These are phyloP conservation scores for Phellopilus nigrolimitatus DNA, from an alignment of 1,284 basidiomycete genomes.

Conservation along the genomic window DNA sequence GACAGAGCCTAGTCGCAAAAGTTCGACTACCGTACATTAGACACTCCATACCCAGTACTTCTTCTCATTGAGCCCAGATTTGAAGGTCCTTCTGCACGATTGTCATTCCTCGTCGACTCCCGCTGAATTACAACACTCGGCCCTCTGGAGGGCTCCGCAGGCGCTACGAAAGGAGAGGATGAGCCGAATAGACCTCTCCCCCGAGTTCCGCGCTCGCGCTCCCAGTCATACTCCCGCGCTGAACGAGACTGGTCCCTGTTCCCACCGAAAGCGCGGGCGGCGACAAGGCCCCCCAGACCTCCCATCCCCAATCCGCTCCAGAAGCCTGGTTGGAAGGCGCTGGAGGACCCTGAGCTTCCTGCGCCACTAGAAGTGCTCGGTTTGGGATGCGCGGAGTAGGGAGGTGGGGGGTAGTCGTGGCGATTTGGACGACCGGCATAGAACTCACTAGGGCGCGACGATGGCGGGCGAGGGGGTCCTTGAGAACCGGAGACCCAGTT, in stretches of 20 bases:
- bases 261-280: constrained; percentile 3
- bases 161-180: neutral
- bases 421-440: constrained; percentile 4
- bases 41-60: constrained; percentile 17
- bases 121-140: neutral
- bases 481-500: neutral
- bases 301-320: constrained; percentile 17
- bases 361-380: neutral
- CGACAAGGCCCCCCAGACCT: constrained; percentile 9
- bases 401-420: constrained; percentile 10
- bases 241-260: neutral
- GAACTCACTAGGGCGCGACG: neutral
- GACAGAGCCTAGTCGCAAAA: too few relatives aligned
- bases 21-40: constrained; percentile 13
- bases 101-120: neutral
- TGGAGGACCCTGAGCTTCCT: neutral
- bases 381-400: constrained; percentile 9
- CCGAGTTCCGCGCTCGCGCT: constrained; percentile 2
- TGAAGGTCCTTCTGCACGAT: constrained; percentile 7
- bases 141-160: neutral
- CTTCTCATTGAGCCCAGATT: constrained; percentile 14
- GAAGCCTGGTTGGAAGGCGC: constrained; percentile 8
- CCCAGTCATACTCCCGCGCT: constrained; percentile 16
- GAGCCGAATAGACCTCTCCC: constrained; percentile 1
- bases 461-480: neutral